These are phyloP conservation scores for Hebeloma cylindrosporum DNA, from an alignment of 768 basidiomycete genomes.

Conservation along the genomic window DNA sequence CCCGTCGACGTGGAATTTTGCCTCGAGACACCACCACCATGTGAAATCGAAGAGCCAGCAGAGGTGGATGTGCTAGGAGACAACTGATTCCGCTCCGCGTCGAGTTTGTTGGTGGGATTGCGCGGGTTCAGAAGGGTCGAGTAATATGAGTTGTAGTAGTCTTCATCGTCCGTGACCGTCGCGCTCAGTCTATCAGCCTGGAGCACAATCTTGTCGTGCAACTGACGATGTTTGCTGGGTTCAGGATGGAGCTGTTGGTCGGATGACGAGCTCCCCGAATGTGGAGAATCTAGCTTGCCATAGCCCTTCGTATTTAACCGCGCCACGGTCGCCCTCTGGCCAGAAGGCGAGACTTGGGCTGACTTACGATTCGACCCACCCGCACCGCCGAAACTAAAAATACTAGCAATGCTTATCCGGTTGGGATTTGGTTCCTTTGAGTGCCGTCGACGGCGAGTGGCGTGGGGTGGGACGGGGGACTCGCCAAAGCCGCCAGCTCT, in stretches of 20 bases:
- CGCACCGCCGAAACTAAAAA: constrained; percentile 47
- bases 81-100: background rate
- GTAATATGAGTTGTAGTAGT: constrained; percentile 55
- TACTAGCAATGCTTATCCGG: constrained; percentile 53
- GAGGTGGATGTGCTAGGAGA: too few relatives aligned
- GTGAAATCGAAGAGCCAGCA: too few relatives aligned
- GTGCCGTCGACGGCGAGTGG: too few relatives aligned
- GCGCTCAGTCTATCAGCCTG: constrained; percentile 7
- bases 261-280: too few relatives aligned
- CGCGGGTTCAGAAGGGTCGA: constrained; percentile 31
- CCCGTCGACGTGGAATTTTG: constrained; percentile 28
- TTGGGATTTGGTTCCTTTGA: constrained; percentile 33
- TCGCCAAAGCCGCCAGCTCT: constrained; percentile 62
- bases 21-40: constrained; percentile 17
- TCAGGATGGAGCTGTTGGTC: too few relatives aligned
- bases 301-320: background rate
- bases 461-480: constrained; percentile 50
- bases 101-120: constrained; percentile 2
- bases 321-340: background rate
- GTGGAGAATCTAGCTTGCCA: background rate
- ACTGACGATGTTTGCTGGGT: constrained; percentile 5
- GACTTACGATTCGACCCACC: constrained; percentile 3
- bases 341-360: background rate
- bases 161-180: constrained; percentile 36
- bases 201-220: background rate